Evolutionary conservation across 768 basidiomycete species (phyloP).

Genomic region (Auricularia heimuer): DNA sequence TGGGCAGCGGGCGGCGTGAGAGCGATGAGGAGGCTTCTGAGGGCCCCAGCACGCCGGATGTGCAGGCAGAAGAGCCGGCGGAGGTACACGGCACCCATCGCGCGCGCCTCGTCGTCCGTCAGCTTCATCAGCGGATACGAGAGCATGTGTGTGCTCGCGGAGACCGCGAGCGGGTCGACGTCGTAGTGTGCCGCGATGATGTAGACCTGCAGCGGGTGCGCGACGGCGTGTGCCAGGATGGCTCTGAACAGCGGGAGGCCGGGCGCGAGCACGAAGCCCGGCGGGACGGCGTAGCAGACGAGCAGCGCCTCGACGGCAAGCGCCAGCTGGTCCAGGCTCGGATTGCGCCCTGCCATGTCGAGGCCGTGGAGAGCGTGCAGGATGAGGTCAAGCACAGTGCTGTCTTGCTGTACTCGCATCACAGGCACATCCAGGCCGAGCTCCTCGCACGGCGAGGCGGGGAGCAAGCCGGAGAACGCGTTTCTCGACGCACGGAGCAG

Average conservation of each 20-base stretch:
- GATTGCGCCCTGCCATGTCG: conserved; percentile 66
- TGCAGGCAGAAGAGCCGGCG: conserved; percentile 33
- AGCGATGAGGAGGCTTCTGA: conserved; percentile 20
- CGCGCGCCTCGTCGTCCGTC: conserved; percentile 8
- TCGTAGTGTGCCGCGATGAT: conserved; percentile 9
- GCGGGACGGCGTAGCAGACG: conserved; percentile 2
- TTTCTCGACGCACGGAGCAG: too few relatives aligned
- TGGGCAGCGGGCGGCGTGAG: conserved; percentile 21
- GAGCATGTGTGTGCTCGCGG: conserved; percentile 8
- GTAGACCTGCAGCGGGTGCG: conserved; percentile 34
- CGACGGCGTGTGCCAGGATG: conserved; percentile 57
- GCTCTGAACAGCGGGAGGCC: conserved; percentile 27
- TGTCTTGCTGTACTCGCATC: neutral
- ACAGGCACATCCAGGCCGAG: neutral
- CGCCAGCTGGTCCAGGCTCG: conserved; percentile 17
- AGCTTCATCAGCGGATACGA: conserved; percentile 7
- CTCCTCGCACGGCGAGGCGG: too few relatives aligned
- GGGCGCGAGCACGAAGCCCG: neutral
- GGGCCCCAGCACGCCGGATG: conserved; percentile 23
- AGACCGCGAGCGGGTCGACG: conserved; percentile 13
- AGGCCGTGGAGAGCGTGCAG: conserved; percentile 65
- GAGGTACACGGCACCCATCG: conserved; percentile 27
- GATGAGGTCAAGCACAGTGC: conserved; percentile 57
- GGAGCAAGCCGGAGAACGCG: too few relatives aligned
- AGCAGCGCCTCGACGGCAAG: neutral